phyloP scores from a whole-genome alignment of 139 green algal species.

The Volvox reticuliferus region DNA sequence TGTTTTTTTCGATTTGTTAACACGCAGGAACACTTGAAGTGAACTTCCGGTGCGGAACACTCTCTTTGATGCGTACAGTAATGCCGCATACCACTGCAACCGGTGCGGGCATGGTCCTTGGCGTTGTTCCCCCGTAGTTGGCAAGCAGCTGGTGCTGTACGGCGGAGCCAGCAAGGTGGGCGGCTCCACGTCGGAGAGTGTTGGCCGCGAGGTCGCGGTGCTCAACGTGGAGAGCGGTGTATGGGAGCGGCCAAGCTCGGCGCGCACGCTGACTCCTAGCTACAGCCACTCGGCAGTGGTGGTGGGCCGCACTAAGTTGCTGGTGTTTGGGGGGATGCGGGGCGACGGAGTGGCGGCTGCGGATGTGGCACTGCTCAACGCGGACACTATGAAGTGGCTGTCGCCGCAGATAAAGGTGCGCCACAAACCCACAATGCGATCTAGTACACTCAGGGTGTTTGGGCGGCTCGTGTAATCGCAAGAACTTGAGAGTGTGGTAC shows the following conservation, averaged over 20 bases:
- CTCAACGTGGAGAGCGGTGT: slow-evolving; percentile 64
- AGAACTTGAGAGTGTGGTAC: too few relatives aligned
- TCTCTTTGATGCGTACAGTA: too few relatives aligned
- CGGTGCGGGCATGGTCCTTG: background rate
- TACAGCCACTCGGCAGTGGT: slow-evolving; percentile 46
- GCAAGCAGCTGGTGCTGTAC: slow-evolving; percentile 73
- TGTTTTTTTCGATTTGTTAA: too few relatives aligned
- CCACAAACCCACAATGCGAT: background rate
- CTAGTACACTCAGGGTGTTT: background rate
- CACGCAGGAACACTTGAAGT: too few relatives aligned
- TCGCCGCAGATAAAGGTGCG: slow-evolving; percentile 53
- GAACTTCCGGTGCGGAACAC: too few relatives aligned
- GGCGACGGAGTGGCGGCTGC: slow-evolving; percentile 9
- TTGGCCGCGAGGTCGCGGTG: slow-evolving; percentile 61
- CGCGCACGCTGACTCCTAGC: slow-evolving; percentile 27
- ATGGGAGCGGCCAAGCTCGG: slow-evolving; percentile 63
- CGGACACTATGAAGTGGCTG: slow-evolving; percentile 64
- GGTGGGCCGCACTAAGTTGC: slow-evolving; percentile 66
- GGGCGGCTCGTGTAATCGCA: too few relatives aligned
- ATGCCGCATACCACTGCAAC: too few relatives aligned
- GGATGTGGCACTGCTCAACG: slow-evolving; percentile 55
- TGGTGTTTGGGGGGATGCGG: slow-evolving; percentile 58
- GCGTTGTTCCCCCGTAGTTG: slow-evolving; percentile 41
- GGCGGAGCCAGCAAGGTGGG: slow-evolving; percentile 58
- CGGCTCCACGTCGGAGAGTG: slow-evolving; percentile 41